phyloP scores from a whole-genome alignment of 2,329 filamentous ascomycete genomes.

The Thielaviopsis euricoi region DNA sequence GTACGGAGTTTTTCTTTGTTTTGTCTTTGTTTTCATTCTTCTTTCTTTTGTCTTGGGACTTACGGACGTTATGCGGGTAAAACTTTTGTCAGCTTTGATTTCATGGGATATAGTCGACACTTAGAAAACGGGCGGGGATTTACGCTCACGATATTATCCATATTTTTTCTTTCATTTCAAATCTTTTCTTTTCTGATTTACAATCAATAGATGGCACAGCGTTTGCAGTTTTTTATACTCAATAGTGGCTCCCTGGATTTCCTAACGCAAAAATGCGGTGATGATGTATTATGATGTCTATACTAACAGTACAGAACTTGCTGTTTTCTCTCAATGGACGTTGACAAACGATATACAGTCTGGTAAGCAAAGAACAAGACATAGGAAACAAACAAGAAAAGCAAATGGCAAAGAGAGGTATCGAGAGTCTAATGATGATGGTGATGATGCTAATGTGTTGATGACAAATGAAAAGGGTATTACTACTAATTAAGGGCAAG shows the following conservation, averaged over 20 bases:
- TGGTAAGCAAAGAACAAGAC: not conserved
- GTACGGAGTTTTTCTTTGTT: conserved; percentile 4
- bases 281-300: not conserved
- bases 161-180: not conserved
- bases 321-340: no score
- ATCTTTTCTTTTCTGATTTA: not conserved
- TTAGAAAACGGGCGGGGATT: not conserved
- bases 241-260: no score
- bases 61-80: not conserved
- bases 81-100: not conserved
- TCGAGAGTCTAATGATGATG: not conserved
- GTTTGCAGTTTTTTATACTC: not conserved
- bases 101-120: not conserved
- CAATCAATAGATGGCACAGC: not conserved
- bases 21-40: conserved; percentile 3
- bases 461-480: no score
- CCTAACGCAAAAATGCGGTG: not conserved
- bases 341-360: not conserved
- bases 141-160: not conserved
- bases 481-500: no score
- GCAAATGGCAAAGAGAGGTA: not conserved
- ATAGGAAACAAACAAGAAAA: not conserved
- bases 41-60: not conserved
- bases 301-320: not conserved
- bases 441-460: not conserved